phyloP scores from a whole-genome alignment of 23 red algal genomes.

The Agarophyton chilense region DNA sequence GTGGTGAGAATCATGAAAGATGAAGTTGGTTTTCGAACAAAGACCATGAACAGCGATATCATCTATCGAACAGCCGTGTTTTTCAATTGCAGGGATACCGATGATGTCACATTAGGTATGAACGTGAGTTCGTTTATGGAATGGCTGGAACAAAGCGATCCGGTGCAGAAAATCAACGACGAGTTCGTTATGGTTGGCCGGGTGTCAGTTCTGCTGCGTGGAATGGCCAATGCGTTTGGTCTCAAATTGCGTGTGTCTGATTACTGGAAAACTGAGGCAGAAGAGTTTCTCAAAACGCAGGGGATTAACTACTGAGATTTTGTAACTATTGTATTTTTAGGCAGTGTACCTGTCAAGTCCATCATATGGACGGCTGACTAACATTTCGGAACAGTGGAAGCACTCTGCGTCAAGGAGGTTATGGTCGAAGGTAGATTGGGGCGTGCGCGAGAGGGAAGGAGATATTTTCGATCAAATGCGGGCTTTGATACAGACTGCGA shows the following conservation, averaged over 20 bases:
- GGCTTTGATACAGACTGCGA: too few relatives aligned
- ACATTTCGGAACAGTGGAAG: background rate
- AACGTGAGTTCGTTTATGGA: constrained; percentile 78
- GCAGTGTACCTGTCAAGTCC: background rate
- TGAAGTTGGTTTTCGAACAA: constrained; percentile 66
- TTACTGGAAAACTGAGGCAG: constrained; percentile 70
- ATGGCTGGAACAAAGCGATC: constrained; percentile 62
- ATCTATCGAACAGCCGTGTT: constrained; percentile 63
- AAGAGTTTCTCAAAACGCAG: constrained; percentile 58
- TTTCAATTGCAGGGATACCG: constrained; percentile 69
- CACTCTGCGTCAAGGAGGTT: too few relatives aligned
- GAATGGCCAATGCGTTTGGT: constrained; percentile 84
- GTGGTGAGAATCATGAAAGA: constrained; percentile 64
- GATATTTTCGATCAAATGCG: too few relatives aligned
- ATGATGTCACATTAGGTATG: constrained; percentile 69
- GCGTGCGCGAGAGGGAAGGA: too few relatives aligned
- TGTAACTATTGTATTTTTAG: background rate
- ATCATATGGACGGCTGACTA: background rate
- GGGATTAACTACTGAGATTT: constrained; percentile 53
- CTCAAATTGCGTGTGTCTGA: constrained; percentile 57
- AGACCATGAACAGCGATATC: constrained; percentile 66
- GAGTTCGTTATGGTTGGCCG: constrained; percentile 76
- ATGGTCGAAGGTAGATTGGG: too few relatives aligned
- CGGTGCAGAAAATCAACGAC: constrained; percentile 66
- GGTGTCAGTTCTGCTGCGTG: constrained; percentile 66